Percentiles rank a stretch among this genome's conserved stretches.
These are phyloP conservation scores for Viola pubescens DNA, from an alignment of 441 rosid genomes.

Conservation along the genomic window DNA sequence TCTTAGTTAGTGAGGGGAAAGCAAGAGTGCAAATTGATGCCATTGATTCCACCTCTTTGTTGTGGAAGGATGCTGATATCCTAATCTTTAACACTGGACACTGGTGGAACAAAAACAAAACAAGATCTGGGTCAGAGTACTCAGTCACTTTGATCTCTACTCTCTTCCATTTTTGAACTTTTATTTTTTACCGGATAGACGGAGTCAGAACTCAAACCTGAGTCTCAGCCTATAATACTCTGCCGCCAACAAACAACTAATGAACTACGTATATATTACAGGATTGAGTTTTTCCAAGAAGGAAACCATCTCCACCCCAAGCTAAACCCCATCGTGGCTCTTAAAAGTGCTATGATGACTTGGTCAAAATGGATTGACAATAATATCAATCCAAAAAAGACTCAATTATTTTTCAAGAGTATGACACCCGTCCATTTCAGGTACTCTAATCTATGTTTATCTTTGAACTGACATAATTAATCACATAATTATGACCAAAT, in stretches of 20 bases:
- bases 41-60: slow-evolving; percentile 75
- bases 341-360: slow-evolving; percentile 63
- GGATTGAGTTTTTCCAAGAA: slow-evolving; percentile 90
- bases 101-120: slow-evolving; percentile 96
- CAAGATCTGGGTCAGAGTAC: slow-evolving; percentile 90
- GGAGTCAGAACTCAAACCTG: no score
- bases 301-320: slow-evolving; percentile 53
- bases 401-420: slow-evolving; percentile 71
- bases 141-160: no score
- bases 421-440: slow-evolving; percentile 91
- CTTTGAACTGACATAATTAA: no score
- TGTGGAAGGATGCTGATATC: slow-evolving; percentile 88
- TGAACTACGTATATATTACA: slow-evolving; percentile 45
- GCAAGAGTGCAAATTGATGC: slow-evolving; percentile 69
- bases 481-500: no score
- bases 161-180: background rate
- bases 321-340: slow-evolving; percentile 69
- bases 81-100: slow-evolving; percentile 87
- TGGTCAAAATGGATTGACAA: slow-evolving; percentile 90
- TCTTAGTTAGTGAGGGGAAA: slow-evolving; percentile 76
- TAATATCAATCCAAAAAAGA: slow-evolving; percentile 50
- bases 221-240: no score
- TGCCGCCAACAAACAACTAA: no score
- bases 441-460: slow-evolving; percentile 26
- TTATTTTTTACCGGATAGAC: no score